Evolutionary conservation across 345 rosid species (phyloP).

Genomic region (Pistacia vera): DNA sequence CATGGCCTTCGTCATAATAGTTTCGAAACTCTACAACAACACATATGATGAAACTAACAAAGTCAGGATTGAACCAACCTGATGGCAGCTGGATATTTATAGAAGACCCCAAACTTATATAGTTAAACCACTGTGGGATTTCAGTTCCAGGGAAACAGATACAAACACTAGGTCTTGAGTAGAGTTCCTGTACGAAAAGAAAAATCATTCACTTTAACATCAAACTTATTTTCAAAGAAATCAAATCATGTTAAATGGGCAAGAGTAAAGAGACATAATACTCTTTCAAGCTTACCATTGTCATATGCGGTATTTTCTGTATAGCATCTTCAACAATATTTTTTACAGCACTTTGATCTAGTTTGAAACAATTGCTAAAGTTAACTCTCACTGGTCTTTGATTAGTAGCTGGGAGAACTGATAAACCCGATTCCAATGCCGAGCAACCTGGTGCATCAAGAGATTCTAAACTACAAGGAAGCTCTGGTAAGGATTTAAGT

Average conservation of each 20-base stretch:
- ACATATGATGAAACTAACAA: neutral
- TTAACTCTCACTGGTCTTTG: neutral
- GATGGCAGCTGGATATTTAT: too few relatives aligned
- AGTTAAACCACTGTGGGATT: neutral
- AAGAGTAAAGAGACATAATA: too few relatives aligned
- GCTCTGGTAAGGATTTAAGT: constrained; percentile 1
- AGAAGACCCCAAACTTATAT: neutral
- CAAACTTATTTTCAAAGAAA: too few relatives aligned
- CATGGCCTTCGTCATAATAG: neutral
- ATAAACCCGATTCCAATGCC: neutral
- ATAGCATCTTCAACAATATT: neutral
- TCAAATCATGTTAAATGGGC: too few relatives aligned
- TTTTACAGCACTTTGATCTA: neutral
- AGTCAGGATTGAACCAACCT: neutral
- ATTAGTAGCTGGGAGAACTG: neutral
- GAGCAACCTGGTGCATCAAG: neutral
- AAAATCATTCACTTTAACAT: too few relatives aligned
- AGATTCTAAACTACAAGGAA: neutral
- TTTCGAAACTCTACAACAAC: neutral
- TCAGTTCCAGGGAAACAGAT: neutral
- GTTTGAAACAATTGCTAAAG: neutral
- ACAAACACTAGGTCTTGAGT: neutral
- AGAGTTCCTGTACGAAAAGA: neutral
- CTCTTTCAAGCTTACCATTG: neutral
- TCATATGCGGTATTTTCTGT: neutral